phyloP scores from a whole-genome alignment of 805 yeast species.

The Kodamaea neixiangensis region DNA sequence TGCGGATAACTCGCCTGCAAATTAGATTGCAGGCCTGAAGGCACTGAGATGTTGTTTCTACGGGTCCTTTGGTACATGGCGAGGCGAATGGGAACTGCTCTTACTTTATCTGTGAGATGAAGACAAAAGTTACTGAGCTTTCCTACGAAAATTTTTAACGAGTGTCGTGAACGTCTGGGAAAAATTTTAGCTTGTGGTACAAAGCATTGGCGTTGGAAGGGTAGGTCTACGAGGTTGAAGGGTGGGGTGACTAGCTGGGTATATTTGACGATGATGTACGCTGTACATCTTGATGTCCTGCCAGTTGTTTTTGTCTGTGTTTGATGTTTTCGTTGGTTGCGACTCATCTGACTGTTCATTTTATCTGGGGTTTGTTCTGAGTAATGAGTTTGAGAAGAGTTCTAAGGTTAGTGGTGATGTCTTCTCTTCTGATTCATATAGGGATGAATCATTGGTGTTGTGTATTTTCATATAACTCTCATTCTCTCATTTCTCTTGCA shows the following conservation, averaged over 20 bases:
- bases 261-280: neutral
- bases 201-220: neutral
- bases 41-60: constrained; percentile 8
- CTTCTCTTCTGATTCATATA: too few species aligned
- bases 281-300: too few species aligned
- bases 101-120: neutral
- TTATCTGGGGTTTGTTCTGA: neutral
- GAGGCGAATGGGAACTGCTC: neutral
- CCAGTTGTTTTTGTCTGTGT: neutral
- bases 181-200: constrained; percentile 2
- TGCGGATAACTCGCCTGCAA: neutral
- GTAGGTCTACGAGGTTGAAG: neutral
- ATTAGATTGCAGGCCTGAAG: neutral
- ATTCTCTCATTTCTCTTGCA: too few species aligned
- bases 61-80: constrained; percentile 13
- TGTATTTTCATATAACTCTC: too few species aligned
- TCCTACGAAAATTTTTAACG: constrained; percentile 1
- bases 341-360: neutral
- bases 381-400: neutral
- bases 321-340: neutral
- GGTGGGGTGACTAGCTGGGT: neutral
- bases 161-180: neutral
- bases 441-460: too few species aligned
- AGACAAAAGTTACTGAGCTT: neutral
- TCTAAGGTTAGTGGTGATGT: too few species aligned